Percentiles rank a stretch among this genome's conserved stretches.
These are phyloP conservation scores for Cladophialophora carrionii DNA, from an alignment of 2,329 filamentous ascomycete species.

Conservation along the genomic window DNA sequence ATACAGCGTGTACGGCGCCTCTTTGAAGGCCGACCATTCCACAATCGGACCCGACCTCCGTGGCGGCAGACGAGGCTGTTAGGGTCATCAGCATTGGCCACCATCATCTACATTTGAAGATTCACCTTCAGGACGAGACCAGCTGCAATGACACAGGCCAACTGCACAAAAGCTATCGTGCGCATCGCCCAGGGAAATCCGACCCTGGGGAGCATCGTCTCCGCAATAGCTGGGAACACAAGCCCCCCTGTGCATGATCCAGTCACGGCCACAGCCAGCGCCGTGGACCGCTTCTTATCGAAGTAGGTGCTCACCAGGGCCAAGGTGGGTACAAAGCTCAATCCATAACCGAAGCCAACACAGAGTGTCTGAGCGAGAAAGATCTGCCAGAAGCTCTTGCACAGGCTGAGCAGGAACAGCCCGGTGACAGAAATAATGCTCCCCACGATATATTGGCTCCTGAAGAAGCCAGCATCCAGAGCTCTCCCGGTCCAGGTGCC, in stretches of 20 bases:
- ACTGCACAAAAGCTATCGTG: constrained; percentile 62
- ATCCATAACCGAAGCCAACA: constrained; percentile 58
- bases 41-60: constrained; percentile 56
- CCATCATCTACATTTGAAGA: constrained; percentile 36
- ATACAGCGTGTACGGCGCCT: constrained; percentile 53
- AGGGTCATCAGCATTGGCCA: constrained; percentile 38
- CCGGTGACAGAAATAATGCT: constrained; percentile 51
- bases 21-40: constrained; percentile 57
- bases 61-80: constrained; percentile 54
- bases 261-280: constrained; percentile 62
- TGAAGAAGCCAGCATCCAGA: constrained; percentile 58
- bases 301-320: constrained; percentile 66
- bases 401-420: constrained; percentile 56
- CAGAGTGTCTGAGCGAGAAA: constrained; percentile 59
- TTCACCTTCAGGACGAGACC: constrained; percentile 52
- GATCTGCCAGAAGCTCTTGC: constrained; percentile 55
- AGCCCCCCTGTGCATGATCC: constrained; percentile 66
- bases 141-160: constrained; percentile 50
- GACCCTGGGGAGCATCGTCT: constrained; percentile 61
- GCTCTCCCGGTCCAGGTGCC: constrained; percentile 57
- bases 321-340: constrained; percentile 59
- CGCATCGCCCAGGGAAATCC: constrained; percentile 69
- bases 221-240: constrained; percentile 63
- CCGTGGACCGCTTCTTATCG: constrained; percentile 58
- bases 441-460: constrained; percentile 48